Evolutionary conservation across 75 land plant genomes (phyloP).

Genomic region (Sequoiadendron giganteum): DNA sequence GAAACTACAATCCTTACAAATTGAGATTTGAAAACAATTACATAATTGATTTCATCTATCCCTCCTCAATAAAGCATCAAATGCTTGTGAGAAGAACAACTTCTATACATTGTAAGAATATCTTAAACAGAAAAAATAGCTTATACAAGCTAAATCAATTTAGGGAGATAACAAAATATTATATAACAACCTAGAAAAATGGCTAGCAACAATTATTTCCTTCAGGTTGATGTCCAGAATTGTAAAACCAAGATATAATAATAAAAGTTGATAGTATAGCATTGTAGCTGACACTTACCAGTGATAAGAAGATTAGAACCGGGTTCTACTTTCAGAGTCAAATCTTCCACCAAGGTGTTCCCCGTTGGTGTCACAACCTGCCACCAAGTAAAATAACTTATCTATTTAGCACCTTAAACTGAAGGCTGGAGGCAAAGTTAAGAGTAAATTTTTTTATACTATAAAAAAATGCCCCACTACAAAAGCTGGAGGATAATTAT

Average conservation of each 20-base stretch:
- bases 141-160: neutral
- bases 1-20: neutral
- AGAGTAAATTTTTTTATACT: neutral
- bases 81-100: neutral
- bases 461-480: neutral
- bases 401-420: neutral
- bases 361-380: constrained; percentile 99
- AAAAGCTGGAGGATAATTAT: neutral
- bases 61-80: neutral
- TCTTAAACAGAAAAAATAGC: neutral
- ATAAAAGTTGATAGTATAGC: neutral
- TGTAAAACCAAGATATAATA: neutral
- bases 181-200: neutral
- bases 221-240: neutral
- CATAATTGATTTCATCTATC: neutral
- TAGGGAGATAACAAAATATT: neutral
- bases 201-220: neutral
- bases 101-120: neutral
- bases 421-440: neutral
- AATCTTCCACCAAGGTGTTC: constrained; percentile 85
- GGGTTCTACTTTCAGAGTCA: constrained; percentile 70
- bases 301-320: constrained; percentile 98
- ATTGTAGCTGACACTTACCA: constrained; percentile 37
- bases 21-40: neutral
- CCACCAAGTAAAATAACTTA: constrained; percentile 9